Evolutionary conservation across 1,284 basidiomycete genomes (phyloP).

Genomic region (Dichomitus squalens): DNA sequence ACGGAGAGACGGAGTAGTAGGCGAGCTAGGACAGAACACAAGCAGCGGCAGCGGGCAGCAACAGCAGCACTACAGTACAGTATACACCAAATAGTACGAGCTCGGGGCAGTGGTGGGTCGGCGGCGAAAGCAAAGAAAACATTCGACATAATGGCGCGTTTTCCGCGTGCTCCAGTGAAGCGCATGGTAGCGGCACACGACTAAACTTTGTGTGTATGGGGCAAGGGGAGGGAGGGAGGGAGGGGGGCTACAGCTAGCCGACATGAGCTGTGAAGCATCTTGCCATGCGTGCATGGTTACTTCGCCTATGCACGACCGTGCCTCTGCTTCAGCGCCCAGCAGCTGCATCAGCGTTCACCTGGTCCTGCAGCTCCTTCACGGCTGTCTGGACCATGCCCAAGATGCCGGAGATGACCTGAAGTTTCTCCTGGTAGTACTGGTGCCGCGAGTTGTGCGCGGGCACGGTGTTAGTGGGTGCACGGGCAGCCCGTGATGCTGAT

Average conservation of each 20-base stretch:
- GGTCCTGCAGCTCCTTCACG: constrained; percentile 25
- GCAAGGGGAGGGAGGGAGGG: neutral
- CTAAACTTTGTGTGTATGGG: neutral
- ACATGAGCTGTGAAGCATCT: neutral
- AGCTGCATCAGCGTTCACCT: constrained; percentile 16
- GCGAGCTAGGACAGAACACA: constrained; percentile 14
- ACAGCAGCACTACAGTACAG: constrained; percentile 24
- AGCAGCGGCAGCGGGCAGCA: constrained; percentile 9
- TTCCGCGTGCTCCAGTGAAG: neutral
- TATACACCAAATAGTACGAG: constrained; percentile 24
- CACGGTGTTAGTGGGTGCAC: constrained; percentile 14
- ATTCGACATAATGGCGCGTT: constrained; percentile 19
- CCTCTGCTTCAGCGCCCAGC: constrained; percentile 10
- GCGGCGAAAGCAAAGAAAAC: constrained; percentile 27
- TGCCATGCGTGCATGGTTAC: neutral
- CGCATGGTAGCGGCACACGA: neutral
- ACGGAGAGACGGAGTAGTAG: neutral
- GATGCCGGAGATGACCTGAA: constrained; percentile 24
- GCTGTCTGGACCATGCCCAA: constrained; percentile 24
- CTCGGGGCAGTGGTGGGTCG: neutral
- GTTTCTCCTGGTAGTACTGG: constrained; percentile 21
- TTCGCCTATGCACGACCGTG: neutral
- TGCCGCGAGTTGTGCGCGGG: constrained; percentile 8
- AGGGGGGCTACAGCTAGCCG: neutral
- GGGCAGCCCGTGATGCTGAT: constrained; percentile 20